Percentiles rank a stretch among this genome's conserved stretches.
phyloP scores from a whole-genome alignment of 192 early-diverging fungal genomes.

The Neocallimastix lanati region DNA sequence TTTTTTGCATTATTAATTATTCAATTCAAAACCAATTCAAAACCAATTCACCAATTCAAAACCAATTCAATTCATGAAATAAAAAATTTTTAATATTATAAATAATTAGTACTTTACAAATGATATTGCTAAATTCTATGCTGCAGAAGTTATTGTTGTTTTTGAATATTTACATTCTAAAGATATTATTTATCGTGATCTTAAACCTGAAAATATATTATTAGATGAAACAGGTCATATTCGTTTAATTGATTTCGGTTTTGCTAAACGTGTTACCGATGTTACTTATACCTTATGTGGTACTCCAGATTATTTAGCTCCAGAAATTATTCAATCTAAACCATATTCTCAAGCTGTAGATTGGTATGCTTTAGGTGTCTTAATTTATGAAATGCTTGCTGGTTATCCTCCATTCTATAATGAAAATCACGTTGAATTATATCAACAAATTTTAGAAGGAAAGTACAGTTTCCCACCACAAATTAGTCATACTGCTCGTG shows the following conservation, averaged over 20 bases:
- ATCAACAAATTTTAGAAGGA: slow-evolving; percentile 25
- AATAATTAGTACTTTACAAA: slow-evolving; percentile 57
- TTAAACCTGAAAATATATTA: slow-evolving; percentile 76
- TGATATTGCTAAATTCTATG: slow-evolving; percentile 74
- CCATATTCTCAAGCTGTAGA: slow-evolving; percentile 17
- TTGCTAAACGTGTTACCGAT: slow-evolving; percentile 35
- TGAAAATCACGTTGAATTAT: slow-evolving; percentile 16
- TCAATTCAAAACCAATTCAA: no score
- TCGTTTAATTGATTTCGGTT: slow-evolving; percentile 21
- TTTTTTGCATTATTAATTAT: no score
- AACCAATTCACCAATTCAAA: no score
- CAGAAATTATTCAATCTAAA: slow-evolving; percentile 8
- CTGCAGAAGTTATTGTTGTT: slow-evolving; percentile 69
- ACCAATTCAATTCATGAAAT: no score
- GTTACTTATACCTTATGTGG: slow-evolving; percentile 31
- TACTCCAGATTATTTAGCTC: slow-evolving; percentile 33
- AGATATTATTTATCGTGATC: slow-evolving; percentile 78
- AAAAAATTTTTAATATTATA: no score
- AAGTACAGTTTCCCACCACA: slow-evolving; percentile 3
- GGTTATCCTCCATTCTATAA: slow-evolving; percentile 19
- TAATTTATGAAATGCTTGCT: slow-evolving; percentile 21
- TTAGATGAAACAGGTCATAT: slow-evolving; percentile 57
- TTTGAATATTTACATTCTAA: slow-evolving; percentile 76
- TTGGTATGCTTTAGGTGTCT: slow-evolving; percentile 19
- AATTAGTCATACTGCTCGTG: background rate